Base-by-base conservation (phyloP, 108 stramenopile species). In the Pseudonitzschia pungens region DNA sequence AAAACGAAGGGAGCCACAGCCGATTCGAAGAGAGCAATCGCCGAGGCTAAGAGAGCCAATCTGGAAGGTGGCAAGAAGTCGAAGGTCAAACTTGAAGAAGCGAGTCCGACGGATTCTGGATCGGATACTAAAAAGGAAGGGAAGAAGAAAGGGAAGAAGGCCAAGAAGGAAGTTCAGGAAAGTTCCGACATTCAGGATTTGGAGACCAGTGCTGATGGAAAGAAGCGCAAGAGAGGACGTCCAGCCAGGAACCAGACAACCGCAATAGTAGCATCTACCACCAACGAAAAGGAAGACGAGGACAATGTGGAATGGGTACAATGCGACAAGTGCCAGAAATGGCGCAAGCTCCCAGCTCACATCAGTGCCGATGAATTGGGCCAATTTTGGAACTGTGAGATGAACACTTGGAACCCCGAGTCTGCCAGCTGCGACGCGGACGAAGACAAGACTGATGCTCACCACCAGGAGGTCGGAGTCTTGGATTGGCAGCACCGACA, bases 261-360 rank as follows among this genome's bases (percentile, higher is more conserved):
- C 20, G 4, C 54, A 4, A 11, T 24, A 20, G 4, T 3, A 20
- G 1, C 54, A 2, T 52, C 73, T 33, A 22, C 57, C 29, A 1
- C 50, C 33, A 71, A 77, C 12, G 75, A 70, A 58, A 68, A 55
- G 20, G 71, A 82, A 45, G 88, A 84, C 42, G 69, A 55, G 26
- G 84, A 87, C 51, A 89, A 90, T 69, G 83, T 89, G 51, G 90
- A 92, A 64, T 94, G 93, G 93, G 93, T 92, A 0, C 91, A 92
- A 70, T 94, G 93, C 58, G 93, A 94, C 45, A 90, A 89, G 66
- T 94, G 93, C 62, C 83, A 89, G 48, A 92, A 91, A 71, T 94
- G 93, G 93, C 78, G 93, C 16, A 83, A 84, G 64, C 80, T 94
- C 21, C 93, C 93, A 40, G 84, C 87, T 33, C 82, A 88, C 54